Conservation (phyloP, 495 filamentous ascomycete species). For the Aspergillus olivimuriae region DNA sequence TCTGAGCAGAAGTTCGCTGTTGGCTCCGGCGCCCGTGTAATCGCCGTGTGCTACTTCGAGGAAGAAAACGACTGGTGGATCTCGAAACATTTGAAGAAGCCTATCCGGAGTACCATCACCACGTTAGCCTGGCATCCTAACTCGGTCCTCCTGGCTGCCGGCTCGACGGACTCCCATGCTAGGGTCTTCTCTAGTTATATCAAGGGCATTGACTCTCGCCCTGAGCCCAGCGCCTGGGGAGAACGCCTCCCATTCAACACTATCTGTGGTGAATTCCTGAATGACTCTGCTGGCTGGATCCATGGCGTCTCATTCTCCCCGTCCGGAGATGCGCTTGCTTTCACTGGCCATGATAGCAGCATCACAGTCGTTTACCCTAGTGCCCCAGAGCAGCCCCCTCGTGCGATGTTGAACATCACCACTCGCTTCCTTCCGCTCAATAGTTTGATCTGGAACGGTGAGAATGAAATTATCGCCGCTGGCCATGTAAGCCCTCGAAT, state of each 20-base stretch:
- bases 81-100: conserved; percentile 97
- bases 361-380: conserved; percentile 94
- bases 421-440: conserved; percentile 88
- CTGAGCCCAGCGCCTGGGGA: conserved; percentile 87
- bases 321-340: conserved; percentile 84
- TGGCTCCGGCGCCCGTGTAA: conserved; percentile 88
- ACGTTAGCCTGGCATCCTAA: conserved; percentile 95
- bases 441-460: conserved; percentile 85
- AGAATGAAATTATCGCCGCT: conserved; percentile 90
- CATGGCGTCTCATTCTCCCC: conserved; percentile 89
- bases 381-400: conserved; percentile 84
- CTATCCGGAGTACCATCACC: conserved; percentile 92
- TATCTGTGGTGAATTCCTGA: conserved; percentile 91
- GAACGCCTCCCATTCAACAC: conserved; percentile 96
- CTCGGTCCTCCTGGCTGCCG: conserved; percentile 86
- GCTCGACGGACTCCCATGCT: conserved; percentile 95
- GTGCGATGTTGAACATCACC: conserved; percentile 77
- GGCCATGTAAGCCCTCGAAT: conserved; percentile 56
- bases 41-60: conserved; percentile 98
- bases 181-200: conserved; percentile 93
- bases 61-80: conserved; percentile 99
- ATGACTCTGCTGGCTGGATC: conserved; percentile 94
- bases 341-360: conserved; percentile 88
- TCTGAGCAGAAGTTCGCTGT: conserved; percentile 96
- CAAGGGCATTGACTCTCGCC: conserved; percentile 84